Evolutionary conservation across 352 stramenopile genomes (phyloP).

Genomic region (Peronospora tabacina): DNA sequence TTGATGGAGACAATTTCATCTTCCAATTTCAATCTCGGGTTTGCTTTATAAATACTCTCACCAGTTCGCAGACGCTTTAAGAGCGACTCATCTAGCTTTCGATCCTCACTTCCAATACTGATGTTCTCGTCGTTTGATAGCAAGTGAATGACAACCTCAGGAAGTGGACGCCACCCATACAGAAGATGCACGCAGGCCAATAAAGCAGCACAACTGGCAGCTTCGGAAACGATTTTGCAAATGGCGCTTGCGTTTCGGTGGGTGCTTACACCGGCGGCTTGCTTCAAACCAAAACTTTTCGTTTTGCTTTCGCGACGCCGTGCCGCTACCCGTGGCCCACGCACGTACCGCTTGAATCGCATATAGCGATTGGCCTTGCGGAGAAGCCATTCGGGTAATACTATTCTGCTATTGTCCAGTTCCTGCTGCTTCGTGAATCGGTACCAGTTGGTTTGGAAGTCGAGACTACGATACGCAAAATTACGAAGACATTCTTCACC

Average conservation of each 20-base stretch:
- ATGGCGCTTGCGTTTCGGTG: constrained; percentile 57
- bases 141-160: constrained; percentile 64
- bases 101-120: constrained; percentile 11
- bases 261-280: constrained; percentile 42
- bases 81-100: constrained; percentile 31
- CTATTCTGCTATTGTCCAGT: constrained; percentile 21
- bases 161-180: constrained; percentile 63
- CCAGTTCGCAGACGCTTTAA: constrained; percentile 39
- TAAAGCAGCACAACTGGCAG: constrained; percentile 66
- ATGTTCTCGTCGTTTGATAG: constrained; percentile 24
- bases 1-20: constrained; percentile 71
- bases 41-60: constrained; percentile 17
- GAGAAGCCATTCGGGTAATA: constrained; percentile 55
- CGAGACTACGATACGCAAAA: constrained; percentile 70
- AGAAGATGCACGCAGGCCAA: constrained; percentile 72
- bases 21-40: constrained; percentile 40
- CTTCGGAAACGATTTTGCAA: constrained; percentile 65
- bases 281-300: constrained; percentile 71
- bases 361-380: constrained; percentile 77
- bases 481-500: constrained; percentile 80
- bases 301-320: constrained; percentile 57
- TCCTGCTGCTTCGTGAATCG: constrained; percentile 48
- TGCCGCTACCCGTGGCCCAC: constrained; percentile 49
- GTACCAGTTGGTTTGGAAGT: constrained; percentile 67
- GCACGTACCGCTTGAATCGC: constrained; percentile 77